These are phyloP conservation scores for Ceriops decandra DNA, from an alignment of 345 rosid species.

Conservation along the genomic window DNA sequence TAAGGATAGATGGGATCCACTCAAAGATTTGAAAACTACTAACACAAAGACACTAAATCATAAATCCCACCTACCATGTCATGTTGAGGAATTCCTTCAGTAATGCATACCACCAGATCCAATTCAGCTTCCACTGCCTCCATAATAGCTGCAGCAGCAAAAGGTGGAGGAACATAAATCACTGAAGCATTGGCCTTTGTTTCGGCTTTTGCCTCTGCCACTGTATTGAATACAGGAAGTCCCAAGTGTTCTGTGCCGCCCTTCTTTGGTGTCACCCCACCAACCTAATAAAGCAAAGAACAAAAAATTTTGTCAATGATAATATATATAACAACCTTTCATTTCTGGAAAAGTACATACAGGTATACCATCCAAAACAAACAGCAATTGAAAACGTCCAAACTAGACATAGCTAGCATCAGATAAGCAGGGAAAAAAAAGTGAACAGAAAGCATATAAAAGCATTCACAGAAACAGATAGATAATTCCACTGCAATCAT, in stretches of 20 bases:
- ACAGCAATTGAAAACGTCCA: too few relatives aligned
- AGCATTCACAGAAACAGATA: too few relatives aligned
- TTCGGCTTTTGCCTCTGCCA: constrained; percentile 95
- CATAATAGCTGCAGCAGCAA: constrained; percentile 96
- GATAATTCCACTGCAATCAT: too few relatives aligned
- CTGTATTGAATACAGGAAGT: constrained; percentile 84
- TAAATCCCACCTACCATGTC: constrained; percentile 61
- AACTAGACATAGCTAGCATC: too few relatives aligned
- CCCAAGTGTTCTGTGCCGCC: constrained; percentile 98
- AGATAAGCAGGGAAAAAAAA: too few relatives aligned
- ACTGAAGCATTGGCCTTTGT: constrained; percentile 95
- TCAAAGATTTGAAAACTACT: too few relatives aligned
- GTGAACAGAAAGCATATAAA: too few relatives aligned
- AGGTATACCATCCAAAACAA: too few relatives aligned
- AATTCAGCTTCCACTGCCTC: constrained; percentile 89
- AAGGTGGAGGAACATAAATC: constrained; percentile 91
- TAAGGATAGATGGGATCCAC: not conserved
- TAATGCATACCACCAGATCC: constrained; percentile 87
- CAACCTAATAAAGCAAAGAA: constrained; percentile 48
- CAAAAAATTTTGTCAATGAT: not conserved
- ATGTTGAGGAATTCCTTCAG: constrained; percentile 96
- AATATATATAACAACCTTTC: not conserved
- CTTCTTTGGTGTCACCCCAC: constrained; percentile 96
- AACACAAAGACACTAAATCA: not conserved
- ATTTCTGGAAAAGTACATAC: not conserved